Evolutionary conservation across 257 asterid genomes (phyloP).

Genomic region (Capsicum chinense): DNA sequence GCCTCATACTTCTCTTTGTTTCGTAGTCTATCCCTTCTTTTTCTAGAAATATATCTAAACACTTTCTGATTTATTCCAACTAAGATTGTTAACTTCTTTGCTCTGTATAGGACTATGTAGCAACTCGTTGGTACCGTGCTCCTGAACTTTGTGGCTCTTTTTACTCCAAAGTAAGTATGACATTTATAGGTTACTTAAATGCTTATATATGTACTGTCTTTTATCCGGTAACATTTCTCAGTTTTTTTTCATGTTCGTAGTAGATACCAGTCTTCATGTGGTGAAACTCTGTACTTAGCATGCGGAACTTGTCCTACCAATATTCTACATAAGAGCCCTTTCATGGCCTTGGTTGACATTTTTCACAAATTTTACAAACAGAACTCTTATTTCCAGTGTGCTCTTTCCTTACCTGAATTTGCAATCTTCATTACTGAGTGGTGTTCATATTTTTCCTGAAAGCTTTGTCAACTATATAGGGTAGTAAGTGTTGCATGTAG

Average conservation of each 20-base stretch:
- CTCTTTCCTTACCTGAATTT: neutral
- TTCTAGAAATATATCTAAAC: neutral
- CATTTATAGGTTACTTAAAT: neutral
- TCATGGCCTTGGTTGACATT: neutral
- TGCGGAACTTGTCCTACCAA: neutral
- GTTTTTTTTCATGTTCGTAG: neutral
- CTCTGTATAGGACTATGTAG: slow-evolving; percentile 84
- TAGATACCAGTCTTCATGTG: neutral
- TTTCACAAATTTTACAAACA: neutral
- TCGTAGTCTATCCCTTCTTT: neutral
- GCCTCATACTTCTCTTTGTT: neutral
- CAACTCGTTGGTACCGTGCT: slow-evolving; percentile 99
- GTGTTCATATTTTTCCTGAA: neutral
- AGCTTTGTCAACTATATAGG: no score
- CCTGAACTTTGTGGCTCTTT: slow-evolving; percentile 99
- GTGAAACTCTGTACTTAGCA: neutral
- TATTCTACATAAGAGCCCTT: neutral
- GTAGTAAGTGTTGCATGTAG: no score
- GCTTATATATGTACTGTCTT: neutral
- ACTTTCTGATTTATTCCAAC: slow-evolving; percentile 2
- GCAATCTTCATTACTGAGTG: neutral
- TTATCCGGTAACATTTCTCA: neutral
- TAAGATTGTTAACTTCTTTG: slow-evolving; percentile 25
- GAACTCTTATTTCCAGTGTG: neutral
- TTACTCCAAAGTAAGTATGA: slow-evolving; percentile 79